Conservation (phyloP, 768 basidiomycete genomes). For the Psilocybe subaeruginosa region DNA sequence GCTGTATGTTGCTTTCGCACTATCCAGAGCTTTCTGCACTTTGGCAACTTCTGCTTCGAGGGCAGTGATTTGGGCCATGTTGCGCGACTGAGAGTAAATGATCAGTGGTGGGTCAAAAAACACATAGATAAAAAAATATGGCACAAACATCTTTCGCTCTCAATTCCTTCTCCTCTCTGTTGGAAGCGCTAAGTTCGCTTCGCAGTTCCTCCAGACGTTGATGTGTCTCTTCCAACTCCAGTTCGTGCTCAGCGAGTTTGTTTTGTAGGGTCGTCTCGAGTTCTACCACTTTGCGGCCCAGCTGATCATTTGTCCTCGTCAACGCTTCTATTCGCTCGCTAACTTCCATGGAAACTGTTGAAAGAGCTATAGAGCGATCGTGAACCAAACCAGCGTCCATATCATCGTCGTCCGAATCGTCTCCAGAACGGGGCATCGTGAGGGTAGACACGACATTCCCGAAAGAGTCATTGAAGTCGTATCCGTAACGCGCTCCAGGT, state of each 20-base stretch:
- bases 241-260: conserved; percentile 76
- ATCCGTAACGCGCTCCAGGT: conserved; percentile 22
- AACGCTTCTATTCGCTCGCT: conserved; percentile 75
- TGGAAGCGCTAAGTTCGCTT: conserved; percentile 76
- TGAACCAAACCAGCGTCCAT: conserved; percentile 58
- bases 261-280: conserved; percentile 69
- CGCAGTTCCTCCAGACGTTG: conserved; percentile 74
- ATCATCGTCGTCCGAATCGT: conserved; percentile 60
- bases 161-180: conserved; percentile 93
- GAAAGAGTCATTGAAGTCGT: conserved; percentile 37
- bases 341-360: conserved; percentile 72
- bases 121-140: not conserved
- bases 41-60: conserved; percentile 83
- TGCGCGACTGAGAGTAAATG: conserved; percentile 51
- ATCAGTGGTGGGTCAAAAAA: not conserved
- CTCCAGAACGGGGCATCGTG: conserved; percentile 56
- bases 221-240: conserved; percentile 83
- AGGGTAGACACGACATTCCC: conserved; percentile 53
- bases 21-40: conserved; percentile 74
- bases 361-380: conserved; percentile 60
- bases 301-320: conserved; percentile 72
- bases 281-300: conserved; percentile 76
- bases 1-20: conserved; percentile 69
- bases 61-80: conserved; percentile 63
- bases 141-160: conserved; percentile 77